Percentiles rank a stretch among this genome's conserved stretches.
These are phyloP conservation scores for Rhizophora apiculata DNA, from an alignment of 345 rosid genomes.

Conservation along the genomic window DNA sequence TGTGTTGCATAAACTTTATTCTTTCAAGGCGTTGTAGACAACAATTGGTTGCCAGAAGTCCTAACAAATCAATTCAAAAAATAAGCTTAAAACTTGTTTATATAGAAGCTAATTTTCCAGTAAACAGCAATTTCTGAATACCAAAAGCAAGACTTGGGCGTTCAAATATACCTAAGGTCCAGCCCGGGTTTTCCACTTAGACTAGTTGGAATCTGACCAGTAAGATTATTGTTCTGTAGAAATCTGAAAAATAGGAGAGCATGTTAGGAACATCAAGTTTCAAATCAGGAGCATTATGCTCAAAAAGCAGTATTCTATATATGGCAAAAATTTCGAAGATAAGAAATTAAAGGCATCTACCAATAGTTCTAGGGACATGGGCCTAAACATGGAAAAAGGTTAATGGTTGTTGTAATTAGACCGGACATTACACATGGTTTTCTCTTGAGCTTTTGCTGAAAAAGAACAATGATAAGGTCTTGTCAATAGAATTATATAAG, in stretches of 20 bases:
- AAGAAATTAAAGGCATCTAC: neutral
- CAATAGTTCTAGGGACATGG: neutral
- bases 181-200: slow-evolving; percentile 53
- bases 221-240: slow-evolving; percentile 83
- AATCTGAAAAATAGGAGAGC: slow-evolving; percentile 43
- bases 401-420: neutral
- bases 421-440: neutral
- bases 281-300: slow-evolving; percentile 1
- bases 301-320: too few species aligned
- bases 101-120: neutral
- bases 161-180: slow-evolving; percentile 45
- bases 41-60: slow-evolving; percentile 46
- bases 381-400: neutral
- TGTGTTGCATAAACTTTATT: neutral
- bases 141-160: neutral
- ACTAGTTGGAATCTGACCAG: slow-evolving; percentile 58
- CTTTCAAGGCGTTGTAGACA: slow-evolving; percentile 33
- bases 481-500: too few species aligned
- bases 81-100: slow-evolving; percentile 18
- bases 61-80: slow-evolving; percentile 24
- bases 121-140: neutral
- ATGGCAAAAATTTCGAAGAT: neutral
- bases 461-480: neutral
- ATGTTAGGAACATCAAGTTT: slow-evolving; percentile 13
- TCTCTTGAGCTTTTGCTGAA: neutral